A percentile compares a stretch with the other conserved stretches of the same genome.
phyloP scores from a whole-genome alignment of 176 grass and related monocot genomes.

The Calamus simplicifolius region DNA sequence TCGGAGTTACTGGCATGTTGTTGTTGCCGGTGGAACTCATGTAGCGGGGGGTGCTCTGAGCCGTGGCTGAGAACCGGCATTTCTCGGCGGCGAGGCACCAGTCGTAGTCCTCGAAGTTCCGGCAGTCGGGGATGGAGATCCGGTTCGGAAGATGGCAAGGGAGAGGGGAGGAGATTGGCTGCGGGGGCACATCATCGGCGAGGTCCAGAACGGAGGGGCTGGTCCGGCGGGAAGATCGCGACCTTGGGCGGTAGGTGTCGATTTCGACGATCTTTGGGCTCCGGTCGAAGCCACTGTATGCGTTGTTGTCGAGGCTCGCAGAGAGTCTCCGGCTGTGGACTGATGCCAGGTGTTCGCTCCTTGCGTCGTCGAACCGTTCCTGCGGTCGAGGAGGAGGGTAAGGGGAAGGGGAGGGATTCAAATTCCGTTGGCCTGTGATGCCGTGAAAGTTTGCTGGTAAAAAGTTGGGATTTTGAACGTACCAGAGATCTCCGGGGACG shows the following conservation, averaged over 20 bases:
- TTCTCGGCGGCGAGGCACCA: slow-evolving; percentile 42
- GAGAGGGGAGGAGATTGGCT: slow-evolving; percentile 49
- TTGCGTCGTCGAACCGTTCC: slow-evolving; percentile 80
- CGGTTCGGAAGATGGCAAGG: slow-evolving; percentile 22
- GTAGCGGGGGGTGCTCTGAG: slow-evolving; percentile 74
- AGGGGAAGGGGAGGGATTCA: not conserved
- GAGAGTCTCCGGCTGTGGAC: slow-evolving; percentile 72
- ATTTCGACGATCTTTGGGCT: slow-evolving; percentile 98
- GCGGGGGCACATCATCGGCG: slow-evolving; percentile 19
- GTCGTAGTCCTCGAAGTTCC: slow-evolving; percentile 46
- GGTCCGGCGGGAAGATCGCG: slow-evolving; percentile 61
- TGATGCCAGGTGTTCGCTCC: slow-evolving; percentile 50
- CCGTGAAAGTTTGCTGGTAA: too few species aligned
- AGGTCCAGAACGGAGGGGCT: slow-evolving; percentile 37
- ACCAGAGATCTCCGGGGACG: slow-evolving; percentile 62
- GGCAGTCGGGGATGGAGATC: slow-evolving; percentile 44
- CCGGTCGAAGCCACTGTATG: slow-evolving; percentile 43
- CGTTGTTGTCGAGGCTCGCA: slow-evolving; percentile 57
- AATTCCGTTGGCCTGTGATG: too few species aligned
- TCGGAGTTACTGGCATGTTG: slow-evolving; percentile 45
- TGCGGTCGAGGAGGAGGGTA: slow-evolving; percentile 16
- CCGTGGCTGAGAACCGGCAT: slow-evolving; percentile 48
- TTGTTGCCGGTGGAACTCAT: slow-evolving; percentile 3
- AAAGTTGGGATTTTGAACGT: slow-evolving; percentile 6
- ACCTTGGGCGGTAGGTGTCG: slow-evolving; percentile 59